Evolutionary conservation across 768 basidiomycete genomes (phyloP).

Genomic region (Lyophyllum shimeji): DNA sequence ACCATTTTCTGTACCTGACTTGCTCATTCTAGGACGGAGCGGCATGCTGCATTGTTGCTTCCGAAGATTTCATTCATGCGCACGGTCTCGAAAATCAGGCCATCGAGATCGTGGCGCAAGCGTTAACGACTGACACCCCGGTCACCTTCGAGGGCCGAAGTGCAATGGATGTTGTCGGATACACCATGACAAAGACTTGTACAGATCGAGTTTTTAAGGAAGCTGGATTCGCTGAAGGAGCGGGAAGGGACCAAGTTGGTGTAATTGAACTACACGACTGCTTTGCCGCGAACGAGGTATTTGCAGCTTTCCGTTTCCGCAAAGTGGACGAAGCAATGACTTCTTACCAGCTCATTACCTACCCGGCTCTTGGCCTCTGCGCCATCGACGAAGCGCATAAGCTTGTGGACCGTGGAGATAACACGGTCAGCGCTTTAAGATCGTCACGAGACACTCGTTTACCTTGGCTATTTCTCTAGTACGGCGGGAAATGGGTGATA

Average conservation of each 20-base stretch:
- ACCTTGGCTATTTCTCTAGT: conserved; percentile 36
- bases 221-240: conserved; percentile 64
- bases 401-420: conserved; percentile 73
- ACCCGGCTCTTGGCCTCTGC: conserved; percentile 78
- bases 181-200: conserved; percentile 67
- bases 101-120: conserved; percentile 74
- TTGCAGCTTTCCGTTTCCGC: background rate
- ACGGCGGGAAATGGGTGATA: conserved; percentile 82
- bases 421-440: conserved; percentile 56
- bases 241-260: conserved; percentile 73
- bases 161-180: conserved; percentile 83
- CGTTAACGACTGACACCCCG: conserved; percentile 64
- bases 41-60: conserved; percentile 75
- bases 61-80: conserved; percentile 72
- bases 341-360: conserved; percentile 64
- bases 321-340: background rate
- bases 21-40: conserved; percentile 57
- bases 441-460: background rate
- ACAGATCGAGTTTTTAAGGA: conserved; percentile 70
- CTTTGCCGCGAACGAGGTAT: conserved; percentile 78
- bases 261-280: conserved; percentile 88
- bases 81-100: conserved; percentile 83
- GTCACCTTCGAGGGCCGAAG: conserved; percentile 64
- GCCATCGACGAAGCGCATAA: conserved; percentile 65
- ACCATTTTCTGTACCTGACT: background rate